phyloP scores from a whole-genome alignment of 2,329 filamentous ascomycete species.

The Corinectria fuckeliana region DNA sequence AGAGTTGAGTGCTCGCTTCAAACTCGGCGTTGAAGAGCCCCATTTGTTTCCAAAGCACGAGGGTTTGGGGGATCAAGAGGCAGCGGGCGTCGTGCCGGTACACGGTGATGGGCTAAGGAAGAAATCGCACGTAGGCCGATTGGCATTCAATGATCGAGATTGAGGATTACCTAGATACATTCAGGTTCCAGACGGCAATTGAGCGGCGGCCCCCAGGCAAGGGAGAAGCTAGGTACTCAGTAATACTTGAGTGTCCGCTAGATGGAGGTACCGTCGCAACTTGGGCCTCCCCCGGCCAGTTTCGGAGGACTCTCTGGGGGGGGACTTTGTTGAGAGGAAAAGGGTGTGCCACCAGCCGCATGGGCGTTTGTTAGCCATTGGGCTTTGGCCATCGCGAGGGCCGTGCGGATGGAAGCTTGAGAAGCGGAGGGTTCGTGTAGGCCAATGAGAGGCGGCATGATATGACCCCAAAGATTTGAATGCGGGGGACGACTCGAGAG shows the following conservation, averaged over 20 bases:
- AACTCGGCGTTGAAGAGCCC: conserved; percentile 24
- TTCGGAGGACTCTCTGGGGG: not conserved
- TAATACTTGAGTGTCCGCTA: conserved; percentile 19
- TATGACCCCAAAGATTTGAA: conserved; percentile 31
- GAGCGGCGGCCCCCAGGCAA: not conserved
- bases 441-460: conserved; percentile 23
- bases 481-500: conserved; percentile 28
- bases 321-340: conserved; percentile 34
- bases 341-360: conserved; percentile 11
- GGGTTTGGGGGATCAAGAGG: not conserved
- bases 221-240: not conserved
- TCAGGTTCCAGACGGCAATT: not conserved
- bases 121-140: not conserved
- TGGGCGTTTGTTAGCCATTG: too few species aligned
- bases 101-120: not conserved
- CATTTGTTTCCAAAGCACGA: conserved; percentile 7
- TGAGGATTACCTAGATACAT: not conserved
- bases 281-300: not conserved
- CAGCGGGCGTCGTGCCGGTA: not conserved
- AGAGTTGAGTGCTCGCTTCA: conserved; percentile 17
- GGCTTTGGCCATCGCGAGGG: conserved; percentile 9
- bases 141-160: not conserved
- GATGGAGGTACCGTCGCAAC: conserved; percentile 7
- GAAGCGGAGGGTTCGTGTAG: not conserved
- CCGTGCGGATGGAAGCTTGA: not conserved